These are phyloP conservation scores for Penicillium waksmanii DNA, from an alignment of 495 filamentous ascomycete genomes.

Conservation along the genomic window DNA sequence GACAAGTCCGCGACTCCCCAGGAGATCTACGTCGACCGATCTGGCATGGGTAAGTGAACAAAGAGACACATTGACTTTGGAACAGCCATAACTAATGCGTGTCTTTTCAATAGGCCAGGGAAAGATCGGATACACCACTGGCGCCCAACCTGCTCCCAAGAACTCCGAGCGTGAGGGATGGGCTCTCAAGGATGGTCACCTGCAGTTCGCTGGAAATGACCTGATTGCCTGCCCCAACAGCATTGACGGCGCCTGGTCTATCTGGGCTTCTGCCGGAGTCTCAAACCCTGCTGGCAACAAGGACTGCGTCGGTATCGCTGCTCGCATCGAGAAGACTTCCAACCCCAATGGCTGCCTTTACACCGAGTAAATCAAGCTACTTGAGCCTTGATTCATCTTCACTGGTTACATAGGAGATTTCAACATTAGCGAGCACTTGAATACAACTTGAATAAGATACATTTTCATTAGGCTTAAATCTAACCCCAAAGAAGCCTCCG, in stretches of 20 bases:
- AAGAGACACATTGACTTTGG: not conserved
- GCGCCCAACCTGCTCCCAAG: constrained; percentile 36
- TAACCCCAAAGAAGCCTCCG: too few species aligned
- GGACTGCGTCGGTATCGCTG: constrained; percentile 47
- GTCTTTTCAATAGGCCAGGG: constrained; percentile 46
- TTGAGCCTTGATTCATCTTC: not conserved
- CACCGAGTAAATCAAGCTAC: constrained; percentile 54
- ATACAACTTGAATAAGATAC: not conserved
- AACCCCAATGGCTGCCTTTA: constrained; percentile 56
- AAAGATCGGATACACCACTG: constrained; percentile 52
- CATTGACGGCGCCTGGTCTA: constrained; percentile 50
- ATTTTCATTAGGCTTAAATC: not conserved
- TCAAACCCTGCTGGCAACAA: constrained; percentile 47
- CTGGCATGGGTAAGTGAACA: constrained; percentile 48
- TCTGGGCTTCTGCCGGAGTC: constrained; percentile 49
- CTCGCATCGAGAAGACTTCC: constrained; percentile 34
- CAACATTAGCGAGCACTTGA: not conserved
- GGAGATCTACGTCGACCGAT: constrained; percentile 55
- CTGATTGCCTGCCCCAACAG: constrained; percentile 55
- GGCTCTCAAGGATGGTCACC: constrained; percentile 43
- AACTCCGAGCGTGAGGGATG: constrained; percentile 50
- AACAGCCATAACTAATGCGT: not conserved
- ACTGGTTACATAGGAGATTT: not conserved
- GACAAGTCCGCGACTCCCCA: constrained; percentile 42
- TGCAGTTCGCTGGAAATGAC: constrained; percentile 45